Conservation (phyloP, 768 basidiomycete genomes). For the Floccularia luteovirens region DNA sequence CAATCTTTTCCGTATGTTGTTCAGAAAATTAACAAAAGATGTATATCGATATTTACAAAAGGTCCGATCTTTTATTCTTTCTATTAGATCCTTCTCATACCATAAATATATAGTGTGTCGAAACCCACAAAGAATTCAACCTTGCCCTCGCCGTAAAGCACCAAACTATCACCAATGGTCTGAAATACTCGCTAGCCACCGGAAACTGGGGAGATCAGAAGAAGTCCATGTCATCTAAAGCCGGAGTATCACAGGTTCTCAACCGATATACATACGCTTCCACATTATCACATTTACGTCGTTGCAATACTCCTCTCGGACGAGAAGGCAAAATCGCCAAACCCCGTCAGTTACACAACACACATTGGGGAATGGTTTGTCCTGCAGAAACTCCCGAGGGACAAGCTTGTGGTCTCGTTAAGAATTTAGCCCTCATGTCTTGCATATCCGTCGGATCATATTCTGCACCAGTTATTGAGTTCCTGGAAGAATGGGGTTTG, state of each 20-base stretch:
- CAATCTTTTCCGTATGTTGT: conserved; percentile 97
- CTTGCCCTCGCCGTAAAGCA: conserved; percentile 89
- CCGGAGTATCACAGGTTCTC: conserved; percentile 97
- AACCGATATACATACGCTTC: conserved; percentile 99
- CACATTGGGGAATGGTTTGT: conserved; percentile 99
- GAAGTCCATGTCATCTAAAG: conserved; percentile 96
- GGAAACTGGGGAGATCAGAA: conserved; percentile 99
- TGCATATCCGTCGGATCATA: conserved; percentile 97
- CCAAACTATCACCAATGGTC: conserved; percentile 95
- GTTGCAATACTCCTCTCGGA: conserved; percentile 96
- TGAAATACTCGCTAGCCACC: conserved; percentile 96
- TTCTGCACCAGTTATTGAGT: conserved; percentile 94
- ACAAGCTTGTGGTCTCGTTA: conserved; percentile 98
- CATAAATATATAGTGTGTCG: conserved; percentile 70
- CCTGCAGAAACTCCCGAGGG: conserved; percentile 99
- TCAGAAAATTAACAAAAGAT: conserved; percentile 93
- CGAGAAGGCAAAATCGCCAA: conserved; percentile 99
- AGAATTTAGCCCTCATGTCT: conserved; percentile 95
- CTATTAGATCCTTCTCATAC: background rate
- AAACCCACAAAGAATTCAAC: conserved; percentile 92
- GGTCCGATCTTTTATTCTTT: conserved; percentile 34
- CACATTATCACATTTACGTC: conserved; percentile 94
- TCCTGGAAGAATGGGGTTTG: conserved; percentile 97
- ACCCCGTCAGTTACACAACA: conserved; percentile 97
- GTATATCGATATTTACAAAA: conserved; percentile 97